Evolutionary conservation across 2,329 filamentous ascomycete species (phyloP), one percentile per base, ranked within the genome.

Genomic region (Sporothrix brunneoviolacea): DNA sequence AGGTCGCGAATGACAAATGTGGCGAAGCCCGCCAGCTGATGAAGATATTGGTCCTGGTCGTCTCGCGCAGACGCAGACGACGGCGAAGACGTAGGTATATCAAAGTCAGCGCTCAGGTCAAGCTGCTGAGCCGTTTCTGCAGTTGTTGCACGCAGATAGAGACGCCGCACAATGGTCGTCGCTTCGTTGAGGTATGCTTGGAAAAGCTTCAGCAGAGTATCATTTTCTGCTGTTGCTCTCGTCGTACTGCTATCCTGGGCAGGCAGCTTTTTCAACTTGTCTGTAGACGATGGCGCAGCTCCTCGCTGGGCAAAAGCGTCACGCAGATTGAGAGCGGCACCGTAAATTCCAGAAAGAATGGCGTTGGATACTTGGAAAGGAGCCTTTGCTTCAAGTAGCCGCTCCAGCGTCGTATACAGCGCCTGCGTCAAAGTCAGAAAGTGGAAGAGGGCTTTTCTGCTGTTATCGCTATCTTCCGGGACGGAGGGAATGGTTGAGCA

Each of bases 141-240:
- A 2, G 40, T n/a, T 3, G 69, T 71, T 4, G 68, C 66, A 16
- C 65, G 64, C 8, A 66, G 65, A 55, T 75, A 76, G 3, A 77
- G 62, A 18, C 64, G 59, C 13, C 66, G 62, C 10, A 67, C 62
- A 9, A 70, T 54, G 16, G 66, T 66, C 2, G 74, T 56, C 16
- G 65, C 61, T 27, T 70, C 60, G 6, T 69, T 61, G n/a, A 73
- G 56, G 41, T 71, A 73, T 4, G 59, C 54, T 24, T 52, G 52
- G 10, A 60, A 61, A 8, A 62, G 57, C 16, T 30, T 24, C 4
- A 13, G 19, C 35, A 44, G 37, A 2, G 19, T 22, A 15, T n/a
- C 42, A 12, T 27, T 18, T 13, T 42, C 41, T 21, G 28, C 1
- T 19, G 22, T 22, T 27, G 22, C 28, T 24, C 4, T 12, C 3